Percentiles rank a stretch among this genome's conserved stretches.
These are phyloP conservation scores for Teunomyces panamensis DNA, from an alignment of 805 yeast genomes.

Conservation along the genomic window DNA sequence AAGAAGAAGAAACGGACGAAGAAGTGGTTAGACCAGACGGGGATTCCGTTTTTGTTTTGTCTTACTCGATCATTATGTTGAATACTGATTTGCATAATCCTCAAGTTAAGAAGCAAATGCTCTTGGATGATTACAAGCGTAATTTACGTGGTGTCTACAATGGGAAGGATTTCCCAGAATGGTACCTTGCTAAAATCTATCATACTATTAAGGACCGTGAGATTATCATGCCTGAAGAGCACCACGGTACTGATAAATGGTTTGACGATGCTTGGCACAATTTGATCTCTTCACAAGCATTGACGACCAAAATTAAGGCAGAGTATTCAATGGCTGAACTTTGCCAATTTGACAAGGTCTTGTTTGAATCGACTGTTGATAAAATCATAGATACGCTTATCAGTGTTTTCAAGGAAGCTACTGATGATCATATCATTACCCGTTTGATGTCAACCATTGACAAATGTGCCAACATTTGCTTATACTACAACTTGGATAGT, in stretches of 20 bases:
- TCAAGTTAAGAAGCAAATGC: conserved; percentile 89
- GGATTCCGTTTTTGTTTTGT: conserved; percentile 84
- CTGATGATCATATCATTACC: conserved; percentile 85
- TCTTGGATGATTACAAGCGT: conserved; percentile 71
- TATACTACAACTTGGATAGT: conserved; percentile 53
- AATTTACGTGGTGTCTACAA: conserved; percentile 81
- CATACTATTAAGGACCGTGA: conserved; percentile 78
- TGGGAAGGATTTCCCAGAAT: conserved; percentile 73
- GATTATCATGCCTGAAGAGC: conserved; percentile 97
- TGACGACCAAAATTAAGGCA: conserved; percentile 17
- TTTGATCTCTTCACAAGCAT: conserved; percentile 50
- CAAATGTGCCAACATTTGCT: conserved; percentile 76
- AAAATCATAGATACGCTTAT: conserved; percentile 70
- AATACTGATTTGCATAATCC: conserved; percentile 95
- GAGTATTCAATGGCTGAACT: conserved; percentile 23
- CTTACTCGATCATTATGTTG: conserved; percentile 89
- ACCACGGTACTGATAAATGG: conserved; percentile 87
- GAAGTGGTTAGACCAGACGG: conserved; percentile 63
- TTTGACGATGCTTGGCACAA: conserved; percentile 86
- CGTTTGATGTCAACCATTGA: conserved; percentile 86
- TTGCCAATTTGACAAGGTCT: conserved; percentile 64
- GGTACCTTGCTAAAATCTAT: conserved; percentile 82
- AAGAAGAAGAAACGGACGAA: conserved; percentile 21
- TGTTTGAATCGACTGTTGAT: conserved; percentile 64
- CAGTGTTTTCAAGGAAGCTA: conserved; percentile 78